Base-by-base conservation (phyloP, 805 yeast genomes). In the Saccharomycopsis oosterbeekiorum region DNA sequence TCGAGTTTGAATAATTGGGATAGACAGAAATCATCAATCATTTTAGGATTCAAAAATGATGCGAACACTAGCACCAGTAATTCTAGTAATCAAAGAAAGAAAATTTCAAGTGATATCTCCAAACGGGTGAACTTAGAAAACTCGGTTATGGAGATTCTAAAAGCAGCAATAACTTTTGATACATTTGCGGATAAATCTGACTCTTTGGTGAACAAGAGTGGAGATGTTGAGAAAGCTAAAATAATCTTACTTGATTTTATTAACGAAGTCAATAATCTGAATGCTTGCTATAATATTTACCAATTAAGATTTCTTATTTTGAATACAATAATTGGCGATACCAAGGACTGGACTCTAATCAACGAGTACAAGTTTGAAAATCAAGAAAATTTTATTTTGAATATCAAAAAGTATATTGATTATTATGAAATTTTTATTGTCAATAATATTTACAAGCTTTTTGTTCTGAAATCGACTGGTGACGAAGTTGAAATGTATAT, bases 401-500 rank as follows among this genome's bases (percentile, higher is more conserved):
- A 59, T 47, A 29, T 63, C 15, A 56, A 55, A 40, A 59, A 60
- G 26, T 63, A 63, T 56, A 60, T 60, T 36, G 65, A 63, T 51
- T 63, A 58, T 50, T 63, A 63, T 41, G 55, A 57, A 26, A 34
- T 19, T 24, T 43, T 24, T n/a, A 53, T 62, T 10, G n/a, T 50
- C 40, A 54, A 42, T 21, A 39, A 55, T 24, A 37, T 61, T 19
- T 34, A 29, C 19, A 39, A 42, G n/a, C 17, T 61, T 47, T 40
- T 59, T 57, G 39, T 56, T 29, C n/a, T 37, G 10, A 26, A 21
- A 4, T n/a, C 17, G n/a, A 15, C 50, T 12, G n/a, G n/a, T n/a
- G 14, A 29, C 11, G 34, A 58, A 8, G 14, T 19, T 15, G 34
- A 54, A 19, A 21, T 17, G 15, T 51, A 40, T 34, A 57, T 73